phyloP scores from a whole-genome alignment of 2,329 filamentous ascomycete genomes.

The Aspergillus floridensis region DNA sequence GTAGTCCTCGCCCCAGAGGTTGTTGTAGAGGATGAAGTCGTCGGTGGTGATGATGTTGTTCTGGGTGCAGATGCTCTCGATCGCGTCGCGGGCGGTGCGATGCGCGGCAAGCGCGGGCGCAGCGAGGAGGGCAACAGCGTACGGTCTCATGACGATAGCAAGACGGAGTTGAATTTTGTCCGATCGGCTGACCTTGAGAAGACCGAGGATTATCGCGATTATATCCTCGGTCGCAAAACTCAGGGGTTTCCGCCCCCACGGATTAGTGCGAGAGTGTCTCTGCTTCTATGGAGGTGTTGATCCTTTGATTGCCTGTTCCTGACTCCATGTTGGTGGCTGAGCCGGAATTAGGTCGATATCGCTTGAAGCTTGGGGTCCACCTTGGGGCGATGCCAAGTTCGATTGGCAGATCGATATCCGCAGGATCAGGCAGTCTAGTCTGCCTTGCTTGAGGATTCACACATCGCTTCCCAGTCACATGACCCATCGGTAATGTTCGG shows the following conservation, averaged over 20 bases:
- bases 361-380: background rate
- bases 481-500: no score
- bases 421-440: no score
- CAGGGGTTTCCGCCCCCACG: conserved; percentile 4
- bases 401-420: no score
- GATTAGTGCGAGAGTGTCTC: background rate
- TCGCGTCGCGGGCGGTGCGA: background rate
- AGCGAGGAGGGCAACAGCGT: background rate
- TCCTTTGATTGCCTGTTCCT: background rate
- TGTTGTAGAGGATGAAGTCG: conserved; percentile 48
- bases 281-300: background rate
- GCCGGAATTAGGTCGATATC: background rate
- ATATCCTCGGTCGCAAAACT: background rate
- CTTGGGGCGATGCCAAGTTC: no score
- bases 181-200: background rate
- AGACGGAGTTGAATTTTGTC: no score
- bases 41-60: conserved; percentile 31
- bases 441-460: no score
- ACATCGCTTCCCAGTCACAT: no score
- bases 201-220: background rate
- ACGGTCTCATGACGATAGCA: background rate
- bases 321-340: background rate
- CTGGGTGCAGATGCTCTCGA: conserved; percentile 3
- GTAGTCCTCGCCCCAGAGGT: conserved; percentile 44
- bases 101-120: conserved; percentile 1